A percentile compares a stretch with the other conserved stretches of the same genome.
These are phyloP conservation scores for Lolium perenne DNA, from an alignment of 176 grass and related monocot genomes.

Conservation along the genomic window DNA sequence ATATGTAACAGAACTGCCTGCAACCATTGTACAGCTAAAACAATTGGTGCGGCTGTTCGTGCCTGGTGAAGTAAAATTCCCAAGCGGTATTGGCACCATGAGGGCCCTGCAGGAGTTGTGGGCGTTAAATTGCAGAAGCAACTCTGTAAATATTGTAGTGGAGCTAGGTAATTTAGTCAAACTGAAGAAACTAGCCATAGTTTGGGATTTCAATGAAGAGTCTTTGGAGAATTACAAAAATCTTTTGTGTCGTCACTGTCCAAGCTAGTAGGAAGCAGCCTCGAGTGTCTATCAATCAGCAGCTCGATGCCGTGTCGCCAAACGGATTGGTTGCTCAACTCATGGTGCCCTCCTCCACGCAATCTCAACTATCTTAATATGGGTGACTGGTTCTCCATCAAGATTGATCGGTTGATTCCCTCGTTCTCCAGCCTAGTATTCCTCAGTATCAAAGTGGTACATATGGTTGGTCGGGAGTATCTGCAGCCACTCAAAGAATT, in stretches of 20 bases:
- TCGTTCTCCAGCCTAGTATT: conserved; percentile 41
- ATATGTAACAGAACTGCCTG: conserved; percentile 26
- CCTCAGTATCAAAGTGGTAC: too few species aligned
- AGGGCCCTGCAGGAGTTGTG: conserved; percentile 30
- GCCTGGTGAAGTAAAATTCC: neutral
- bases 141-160: neutral
- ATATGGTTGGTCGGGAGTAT: too few species aligned
- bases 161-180: conserved; percentile 38
- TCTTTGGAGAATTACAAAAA: neutral
- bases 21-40: conserved; percentile 9
- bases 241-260: conserved; percentile 26
- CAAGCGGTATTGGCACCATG: conserved; percentile 41
- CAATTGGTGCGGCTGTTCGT: conserved; percentile 31
- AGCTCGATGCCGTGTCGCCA: too few species aligned
- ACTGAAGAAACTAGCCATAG: conserved; percentile 8
- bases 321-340: conserved; percentile 39
- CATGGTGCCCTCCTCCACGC: conserved; percentile 12
- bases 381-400: neutral
- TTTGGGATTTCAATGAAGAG: too few species aligned
- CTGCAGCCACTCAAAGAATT: too few species aligned
- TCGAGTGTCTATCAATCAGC: neutral
- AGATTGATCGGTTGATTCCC: conserved; percentile 33
- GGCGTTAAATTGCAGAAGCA: conserved; percentile 14
- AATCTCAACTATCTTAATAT: neutral
- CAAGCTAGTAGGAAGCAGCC: conserved; percentile 33